A percentile compares a stretch with the other conserved stretches of the same genome.
phyloP scores from a whole-genome alignment of 352 stramenopile species.

The Pythium dissotocum region DNA sequence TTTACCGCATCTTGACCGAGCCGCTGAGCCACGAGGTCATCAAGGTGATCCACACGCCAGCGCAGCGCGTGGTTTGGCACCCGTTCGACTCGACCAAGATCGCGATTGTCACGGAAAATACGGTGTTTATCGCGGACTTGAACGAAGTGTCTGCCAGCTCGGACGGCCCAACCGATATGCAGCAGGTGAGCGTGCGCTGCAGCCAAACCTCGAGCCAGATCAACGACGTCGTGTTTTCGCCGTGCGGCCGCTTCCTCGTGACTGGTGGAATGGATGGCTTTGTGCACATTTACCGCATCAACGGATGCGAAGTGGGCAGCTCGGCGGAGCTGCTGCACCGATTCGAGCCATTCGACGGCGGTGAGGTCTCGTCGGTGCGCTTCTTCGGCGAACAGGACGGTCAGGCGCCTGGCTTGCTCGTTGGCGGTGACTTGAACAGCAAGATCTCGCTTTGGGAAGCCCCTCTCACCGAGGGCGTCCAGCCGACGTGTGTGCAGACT shows the following conservation, averaged over 20 bases:
- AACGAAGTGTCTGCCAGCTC: slow-evolving; percentile 42
- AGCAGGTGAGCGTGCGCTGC: slow-evolving; percentile 71
- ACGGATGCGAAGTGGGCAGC: slow-evolving; percentile 44
- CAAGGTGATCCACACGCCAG: slow-evolving; percentile 55
- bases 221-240: slow-evolving; percentile 79
- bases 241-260: slow-evolving; percentile 53
- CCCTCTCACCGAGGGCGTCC: slow-evolving; percentile 51
- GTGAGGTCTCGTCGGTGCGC: slow-evolving; percentile 67
- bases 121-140: slow-evolving; percentile 67
- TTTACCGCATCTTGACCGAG: slow-evolving; percentile 69
- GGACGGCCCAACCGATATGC: slow-evolving; percentile 54
- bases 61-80: slow-evolving; percentile 82
- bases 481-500: slow-evolving; percentile 64
- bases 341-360: slow-evolving; percentile 76
- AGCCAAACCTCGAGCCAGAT: slow-evolving; percentile 67
- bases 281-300: slow-evolving; percentile 79
- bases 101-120: slow-evolving; percentile 63
- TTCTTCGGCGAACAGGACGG: slow-evolving; percentile 61
- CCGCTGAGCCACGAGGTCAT: slow-evolving; percentile 70
- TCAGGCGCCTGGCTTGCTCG: slow-evolving; percentile 51
- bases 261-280: slow-evolving; percentile 75
- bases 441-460: slow-evolving; percentile 62
- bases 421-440: slow-evolving; percentile 70
- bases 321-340: slow-evolving; percentile 68
- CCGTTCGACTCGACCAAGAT: slow-evolving; percentile 75